phyloP scores from a whole-genome alignment of 2,329 filamentous ascomycete species.

The Zymoseptoria crescenta region DNA sequence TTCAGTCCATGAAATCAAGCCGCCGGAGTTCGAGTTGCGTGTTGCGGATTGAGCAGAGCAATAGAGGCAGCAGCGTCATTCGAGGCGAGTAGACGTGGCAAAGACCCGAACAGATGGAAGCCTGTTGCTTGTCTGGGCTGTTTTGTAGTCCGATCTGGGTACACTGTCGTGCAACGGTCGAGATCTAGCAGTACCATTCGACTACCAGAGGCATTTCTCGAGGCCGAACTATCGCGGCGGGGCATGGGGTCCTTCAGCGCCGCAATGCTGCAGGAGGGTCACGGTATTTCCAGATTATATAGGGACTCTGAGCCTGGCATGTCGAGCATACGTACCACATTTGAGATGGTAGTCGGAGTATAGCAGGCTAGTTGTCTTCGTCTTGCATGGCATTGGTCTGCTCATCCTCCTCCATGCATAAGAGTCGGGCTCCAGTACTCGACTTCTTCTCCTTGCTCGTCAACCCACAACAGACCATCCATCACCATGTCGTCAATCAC shows the following conservation, averaged over 20 bases:
- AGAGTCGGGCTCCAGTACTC: slow-evolving; percentile 90
- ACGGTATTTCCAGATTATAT: not conserved
- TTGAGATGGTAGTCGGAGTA: not conserved
- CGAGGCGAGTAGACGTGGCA: not conserved
- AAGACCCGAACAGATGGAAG: not conserved
- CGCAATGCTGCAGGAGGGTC: not conserved
- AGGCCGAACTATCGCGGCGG: not conserved
- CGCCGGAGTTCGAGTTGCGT: too few species aligned
- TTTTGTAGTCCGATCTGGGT: not conserved
- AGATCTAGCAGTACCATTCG: not conserved
- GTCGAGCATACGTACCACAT: not conserved
- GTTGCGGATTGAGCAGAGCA: too few species aligned
- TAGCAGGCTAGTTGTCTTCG: not conserved
- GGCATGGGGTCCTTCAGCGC: not conserved
- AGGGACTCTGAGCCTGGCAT: not conserved
- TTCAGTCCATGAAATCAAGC: too few species aligned
- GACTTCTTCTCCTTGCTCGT: slow-evolving; percentile 74
- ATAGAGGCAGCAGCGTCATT: not conserved
- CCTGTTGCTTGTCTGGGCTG: not conserved
- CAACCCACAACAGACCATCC: slow-evolving; percentile 89
- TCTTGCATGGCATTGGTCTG: not conserved
- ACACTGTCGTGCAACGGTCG: not conserved
- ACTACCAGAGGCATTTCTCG: not conserved
- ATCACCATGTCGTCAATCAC: slow-evolving; percentile 83
- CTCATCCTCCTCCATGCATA: slow-evolving; percentile 40